phyloP scores from a whole-genome alignment of 176 grass and related monocot species.

The Olyra latifolia region DNA sequence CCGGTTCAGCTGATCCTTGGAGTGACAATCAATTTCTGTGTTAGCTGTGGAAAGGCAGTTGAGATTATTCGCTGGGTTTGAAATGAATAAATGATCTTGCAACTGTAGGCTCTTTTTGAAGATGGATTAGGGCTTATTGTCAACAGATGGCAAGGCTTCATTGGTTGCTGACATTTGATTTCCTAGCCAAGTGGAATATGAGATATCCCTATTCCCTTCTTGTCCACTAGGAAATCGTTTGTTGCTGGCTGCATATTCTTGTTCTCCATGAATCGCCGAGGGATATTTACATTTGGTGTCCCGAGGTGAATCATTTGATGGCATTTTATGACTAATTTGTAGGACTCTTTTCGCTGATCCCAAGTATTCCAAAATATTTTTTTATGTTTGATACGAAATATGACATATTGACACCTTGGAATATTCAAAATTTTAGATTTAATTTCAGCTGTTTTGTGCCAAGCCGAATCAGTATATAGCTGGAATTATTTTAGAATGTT shows the following conservation, averaged over 20 bases:
- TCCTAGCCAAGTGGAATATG: not conserved
- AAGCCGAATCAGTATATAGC: not conserved
- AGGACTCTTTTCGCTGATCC: not conserved
- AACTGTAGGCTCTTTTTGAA: not conserved
- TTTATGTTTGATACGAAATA: not conserved
- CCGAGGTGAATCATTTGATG: not conserved
- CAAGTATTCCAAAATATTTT: not conserved
- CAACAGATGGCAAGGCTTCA: too few species aligned
- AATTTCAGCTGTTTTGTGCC: not conserved
- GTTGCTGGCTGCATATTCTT: not conserved
- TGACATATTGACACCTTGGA: not conserved
- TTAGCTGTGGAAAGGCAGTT: not conserved
- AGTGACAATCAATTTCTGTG: not conserved
- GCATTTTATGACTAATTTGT: not conserved
- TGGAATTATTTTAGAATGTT: not conserved
- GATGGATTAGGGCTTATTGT: not conserved
- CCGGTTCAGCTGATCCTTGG: not conserved
- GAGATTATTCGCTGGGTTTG: not conserved
- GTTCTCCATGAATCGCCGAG: not conserved
- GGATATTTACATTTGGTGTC: not conserved
- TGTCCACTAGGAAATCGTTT: not conserved
- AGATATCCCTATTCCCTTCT: not conserved
- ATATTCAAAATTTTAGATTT: conserved; percentile 13
- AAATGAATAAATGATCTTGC: not conserved
- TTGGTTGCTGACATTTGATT: not conserved